Base-by-base conservation (phyloP, 108 stramenopile genomes). In the Discostella pseudostelligera region DNA sequence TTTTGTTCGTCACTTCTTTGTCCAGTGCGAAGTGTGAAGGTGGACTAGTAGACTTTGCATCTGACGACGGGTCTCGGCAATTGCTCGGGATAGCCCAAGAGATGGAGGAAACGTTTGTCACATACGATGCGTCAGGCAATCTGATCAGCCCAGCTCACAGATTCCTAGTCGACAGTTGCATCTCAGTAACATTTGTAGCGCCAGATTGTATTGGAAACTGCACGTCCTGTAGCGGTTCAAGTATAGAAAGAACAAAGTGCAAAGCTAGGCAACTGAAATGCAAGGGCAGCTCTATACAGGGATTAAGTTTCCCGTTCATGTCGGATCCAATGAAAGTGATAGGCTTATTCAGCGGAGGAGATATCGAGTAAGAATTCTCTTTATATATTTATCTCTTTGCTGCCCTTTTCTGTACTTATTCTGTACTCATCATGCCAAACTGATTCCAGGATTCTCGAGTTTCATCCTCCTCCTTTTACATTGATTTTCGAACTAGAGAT, bases 241-340 rank as follows among this genome's bases (percentile, higher is more conserved):
- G 1, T 22, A 1, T 36, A 39, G 51, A 0, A 11, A 39, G 46
- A 46, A 55, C 36, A n/a, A 72, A 62, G n/a, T 72, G 70, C 55
- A 54, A 56, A 28, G 62, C 61, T 19, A 48, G 54, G 16, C 19
- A 65, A 42, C 19, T 72, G 17, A 37, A 17, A 29, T 72, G 70
- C 43, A 64, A 64, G 29, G 70, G 42, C 37, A 43, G 7, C 0
- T 54, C 39, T 55, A 35, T 72, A 12, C 16, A 65, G 54, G 70
- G 70, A 3, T 11, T 72, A 9, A 56, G 40, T 26, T 72, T 72
- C 44, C 70, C 70, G 0, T 54, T 70, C 25, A 28, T 70, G 61
- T 39, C 50, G 1, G 61, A 72, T 57, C 62, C 62, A 1, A 50
- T 61, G 37, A 62, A 48, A 51, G 61, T 56, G 2, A 13, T 72